These are phyloP conservation scores for Salvia hispanica DNA, from an alignment of 257 asterid genomes.

Conservation along the genomic window DNA sequence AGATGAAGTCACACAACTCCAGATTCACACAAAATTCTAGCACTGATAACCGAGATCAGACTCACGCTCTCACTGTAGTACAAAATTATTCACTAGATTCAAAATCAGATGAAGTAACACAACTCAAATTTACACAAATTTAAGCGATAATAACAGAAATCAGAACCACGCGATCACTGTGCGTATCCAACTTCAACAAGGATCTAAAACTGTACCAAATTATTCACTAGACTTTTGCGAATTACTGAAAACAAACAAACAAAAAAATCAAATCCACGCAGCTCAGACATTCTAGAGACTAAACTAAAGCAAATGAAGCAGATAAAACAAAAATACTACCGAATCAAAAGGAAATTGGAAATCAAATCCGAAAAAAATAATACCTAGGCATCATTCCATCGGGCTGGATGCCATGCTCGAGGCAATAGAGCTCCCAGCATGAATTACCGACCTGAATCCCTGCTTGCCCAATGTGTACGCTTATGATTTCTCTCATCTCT, in stretches of 20 bases:
- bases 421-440: slow-evolving; percentile 56
- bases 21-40: slow-evolving; percentile 3
- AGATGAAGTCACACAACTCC: not conserved
- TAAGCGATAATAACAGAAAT: not conserved
- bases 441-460: slow-evolving; percentile 54
- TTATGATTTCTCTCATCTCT: slow-evolving; percentile 46
- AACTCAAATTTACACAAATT: slow-evolving; percentile 10
- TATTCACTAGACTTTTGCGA: not conserved
- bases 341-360: not conserved
- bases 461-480: slow-evolving; percentile 51
- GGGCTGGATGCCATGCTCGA: slow-evolving; percentile 50
- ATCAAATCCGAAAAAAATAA: not conserved
- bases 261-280: slow-evolving; percentile 11
- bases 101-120: not conserved
- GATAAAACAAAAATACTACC: not conserved
- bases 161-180: not conserved
- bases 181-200: not conserved
- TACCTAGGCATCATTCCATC: slow-evolving; percentile 55
- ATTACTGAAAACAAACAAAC: not conserved
- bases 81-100: not conserved
- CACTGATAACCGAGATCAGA: not conserved
- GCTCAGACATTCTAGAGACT: not conserved
- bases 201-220: slow-evolving; percentile 17
- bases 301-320: not conserved
- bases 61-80: not conserved